These are phyloP conservation scores for Musa troglodytarum DNA, from an alignment of 176 grass and related monocot genomes.

Conservation along the genomic window DNA sequence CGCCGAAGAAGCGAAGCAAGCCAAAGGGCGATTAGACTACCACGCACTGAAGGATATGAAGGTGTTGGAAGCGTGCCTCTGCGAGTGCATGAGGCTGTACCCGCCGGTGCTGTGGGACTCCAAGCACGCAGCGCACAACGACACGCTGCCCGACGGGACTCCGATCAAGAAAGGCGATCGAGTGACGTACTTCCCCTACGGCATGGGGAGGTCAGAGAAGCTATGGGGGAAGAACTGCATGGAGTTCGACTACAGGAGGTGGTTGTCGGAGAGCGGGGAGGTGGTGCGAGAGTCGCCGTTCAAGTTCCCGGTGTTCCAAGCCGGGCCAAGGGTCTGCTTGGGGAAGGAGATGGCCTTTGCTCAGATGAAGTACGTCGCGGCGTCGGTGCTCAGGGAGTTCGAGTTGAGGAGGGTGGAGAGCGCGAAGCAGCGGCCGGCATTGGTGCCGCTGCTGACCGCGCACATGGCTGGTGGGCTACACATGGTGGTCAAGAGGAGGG, in stretches of 20 bases:
- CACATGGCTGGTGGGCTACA: not conserved
- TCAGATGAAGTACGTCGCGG: constrained; percentile 12
- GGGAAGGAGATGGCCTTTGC: not conserved
- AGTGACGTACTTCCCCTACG: constrained; percentile 88
- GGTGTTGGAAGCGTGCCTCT: constrained; percentile 61
- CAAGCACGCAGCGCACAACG: constrained; percentile 47
- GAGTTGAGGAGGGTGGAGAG: not conserved
- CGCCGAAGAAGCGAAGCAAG: constrained; percentile 20
- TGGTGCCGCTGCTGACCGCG: constrained; percentile 3
- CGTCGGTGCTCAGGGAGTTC: not conserved
- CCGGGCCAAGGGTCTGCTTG: constrained; percentile 38
- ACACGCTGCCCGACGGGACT: constrained; percentile 81
- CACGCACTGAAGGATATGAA: constrained; percentile 39
- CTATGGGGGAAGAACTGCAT: constrained; percentile 57
- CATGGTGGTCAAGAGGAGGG: not conserved
- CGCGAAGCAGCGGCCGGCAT: not conserved
- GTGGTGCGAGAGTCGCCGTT: constrained; percentile 49
- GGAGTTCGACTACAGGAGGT: constrained; percentile 49
- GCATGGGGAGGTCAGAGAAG: constrained; percentile 77
- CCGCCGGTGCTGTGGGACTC: constrained; percentile 93
- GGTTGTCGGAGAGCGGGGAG: constrained; percentile 26
- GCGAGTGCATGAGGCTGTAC: constrained; percentile 83
- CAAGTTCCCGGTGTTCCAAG: constrained; percentile 85
- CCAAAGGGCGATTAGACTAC: constrained; percentile 22
- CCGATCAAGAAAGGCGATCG: constrained; percentile 44